Evolutionary conservation across 345 rosid species (phyloP), one percentile per base, ranked within the genome.

Genomic region (Cardiospermum halicacabum): DNA sequence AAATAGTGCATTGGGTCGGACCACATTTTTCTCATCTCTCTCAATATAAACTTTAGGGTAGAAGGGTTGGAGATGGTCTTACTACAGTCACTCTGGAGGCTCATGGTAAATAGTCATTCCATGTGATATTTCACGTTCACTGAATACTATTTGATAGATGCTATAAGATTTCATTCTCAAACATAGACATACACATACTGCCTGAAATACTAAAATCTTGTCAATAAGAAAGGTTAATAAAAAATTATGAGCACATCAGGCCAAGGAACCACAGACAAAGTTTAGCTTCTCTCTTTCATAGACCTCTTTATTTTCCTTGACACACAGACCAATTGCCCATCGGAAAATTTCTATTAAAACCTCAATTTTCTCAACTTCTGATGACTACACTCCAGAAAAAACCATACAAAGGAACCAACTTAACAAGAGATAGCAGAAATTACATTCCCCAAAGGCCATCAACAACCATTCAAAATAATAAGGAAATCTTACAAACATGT

Each of bases 311-410:
- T 89, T 94, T 81, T 94, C 99, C 79, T 94, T 94, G 76, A 94
- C 87, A 62, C 96, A 96, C 18, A 94, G 67, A 27, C 97, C 97
- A 79, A 94, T 94, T 30, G 96, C 96, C 51, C 99, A 84, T 47
- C 97, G 85, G 42, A 94, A 94, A 69, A 91, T 84, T 77, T 94
- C 99, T 97, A 94, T 94, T 77, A 94, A 78, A 75, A 91, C 86
- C 83, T 91, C 99, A n/a, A 97, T 94, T 82, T 94, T 94, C 93
- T 94, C 91, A 27, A 94, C 99, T 80, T 91, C 97, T 4, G 97
- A 89, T 31, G 97, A 94, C 78, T 94, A 94, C 24, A 94, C 99
- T 75, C 91, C 99, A 13, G 99, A 94, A 57, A 97, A 96, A 43
- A 94, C 96, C 99, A 94, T 94, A 71, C 99, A 94, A 68, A 94